phyloP scores from a whole-genome alignment of 192 early-diverging fungal genomes.

The Mortierella alpina region DNA sequence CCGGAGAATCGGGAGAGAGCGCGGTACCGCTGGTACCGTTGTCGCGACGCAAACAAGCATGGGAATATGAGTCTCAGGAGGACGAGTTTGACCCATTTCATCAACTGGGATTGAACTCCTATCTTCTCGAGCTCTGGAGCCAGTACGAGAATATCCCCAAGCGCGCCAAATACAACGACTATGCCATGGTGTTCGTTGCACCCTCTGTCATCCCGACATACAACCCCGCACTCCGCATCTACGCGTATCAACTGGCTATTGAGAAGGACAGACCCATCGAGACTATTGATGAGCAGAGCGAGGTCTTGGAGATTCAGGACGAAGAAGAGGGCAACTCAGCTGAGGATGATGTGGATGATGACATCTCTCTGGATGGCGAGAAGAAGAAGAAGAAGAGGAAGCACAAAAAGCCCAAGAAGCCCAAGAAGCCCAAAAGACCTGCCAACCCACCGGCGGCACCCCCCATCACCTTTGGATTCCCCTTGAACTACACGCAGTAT shows the following conservation, averaged over 20 bases:
- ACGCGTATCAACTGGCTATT: slow-evolving; percentile 59
- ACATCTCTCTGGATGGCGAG: background rate
- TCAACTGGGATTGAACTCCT: slow-evolving; percentile 35
- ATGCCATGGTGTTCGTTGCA: slow-evolving; percentile 61
- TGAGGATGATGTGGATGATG: slow-evolving; percentile 9
- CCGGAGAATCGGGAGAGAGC: background rate
- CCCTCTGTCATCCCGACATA: slow-evolving; percentile 76
- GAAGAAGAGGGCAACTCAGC: slow-evolving; percentile 8
- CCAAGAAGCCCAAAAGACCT: slow-evolving; percentile 33
- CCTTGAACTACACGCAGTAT: slow-evolving; percentile 54
- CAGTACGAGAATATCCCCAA: slow-evolving; percentile 48
- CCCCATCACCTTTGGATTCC: slow-evolving; percentile 47
- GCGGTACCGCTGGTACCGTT: no score
- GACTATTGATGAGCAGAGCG: slow-evolving; percentile 8
- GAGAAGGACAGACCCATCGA: slow-evolving; percentile 10
- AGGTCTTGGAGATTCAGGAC: background rate
- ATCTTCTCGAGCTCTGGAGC: slow-evolving; percentile 54
- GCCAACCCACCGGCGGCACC: slow-evolving; percentile 29
- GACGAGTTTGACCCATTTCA: slow-evolving; percentile 46
- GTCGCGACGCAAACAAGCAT: no score
- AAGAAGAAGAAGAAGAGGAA: slow-evolving; percentile 28
- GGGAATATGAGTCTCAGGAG: slow-evolving; percentile 2
- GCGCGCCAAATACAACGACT: slow-evolving; percentile 38
- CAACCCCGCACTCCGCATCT: slow-evolving; percentile 71
- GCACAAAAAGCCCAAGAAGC: slow-evolving; percentile 40